Base-by-base conservation (phyloP, 768 basidiomycete species). In the Macrocybe gigantea region DNA sequence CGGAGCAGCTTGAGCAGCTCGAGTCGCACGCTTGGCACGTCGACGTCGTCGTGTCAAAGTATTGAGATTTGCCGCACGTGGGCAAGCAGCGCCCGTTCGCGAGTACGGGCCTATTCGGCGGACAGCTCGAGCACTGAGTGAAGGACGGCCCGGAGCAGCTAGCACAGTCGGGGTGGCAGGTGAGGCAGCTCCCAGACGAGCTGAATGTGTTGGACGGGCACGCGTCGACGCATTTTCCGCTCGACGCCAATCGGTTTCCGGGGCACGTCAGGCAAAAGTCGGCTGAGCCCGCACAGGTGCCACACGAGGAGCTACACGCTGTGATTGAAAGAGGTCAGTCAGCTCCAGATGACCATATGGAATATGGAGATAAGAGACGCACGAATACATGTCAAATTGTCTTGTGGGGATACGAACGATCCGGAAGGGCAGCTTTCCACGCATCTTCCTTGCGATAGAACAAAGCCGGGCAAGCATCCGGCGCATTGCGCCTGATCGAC, bases 151-250 rank as follows among this genome's bases (percentile, higher is more conserved):
- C 90, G 15, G 81, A 80, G 64, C 93, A 95, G 1, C 85, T 82
- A 11, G 79, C 80, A 58, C 92, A 95, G 60, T 94, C 93, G 0
- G 89, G 81, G 50, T 94, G 91, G 63, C 93, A 95, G 5, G 82
- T 56, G 47, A 80, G 59, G 67, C 92, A 94, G 29, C 77, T 65
- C 15, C 81, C 78, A 31, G 79, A 73, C 8, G 85, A 76, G 45
- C 72, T 66, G 66, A 92, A 85, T 1, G 82, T 78, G 50, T 79
- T 80, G 35, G 82, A 74, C 0, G 92, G 88, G 58, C 91, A 94
- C 5, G 79, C 75, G 12, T 78, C 67, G 40, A 88, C 78, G 58
- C 92, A 95, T 63, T 80, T 78, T 8, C 92, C 92, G 31, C 68
- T 65, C 9, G 80, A 79, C 22, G 87, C 88, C 13, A 91, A 70